Base-by-base conservation (phyloP, 352 stramenopile species). In the Globisporangium spiculum region DNA sequence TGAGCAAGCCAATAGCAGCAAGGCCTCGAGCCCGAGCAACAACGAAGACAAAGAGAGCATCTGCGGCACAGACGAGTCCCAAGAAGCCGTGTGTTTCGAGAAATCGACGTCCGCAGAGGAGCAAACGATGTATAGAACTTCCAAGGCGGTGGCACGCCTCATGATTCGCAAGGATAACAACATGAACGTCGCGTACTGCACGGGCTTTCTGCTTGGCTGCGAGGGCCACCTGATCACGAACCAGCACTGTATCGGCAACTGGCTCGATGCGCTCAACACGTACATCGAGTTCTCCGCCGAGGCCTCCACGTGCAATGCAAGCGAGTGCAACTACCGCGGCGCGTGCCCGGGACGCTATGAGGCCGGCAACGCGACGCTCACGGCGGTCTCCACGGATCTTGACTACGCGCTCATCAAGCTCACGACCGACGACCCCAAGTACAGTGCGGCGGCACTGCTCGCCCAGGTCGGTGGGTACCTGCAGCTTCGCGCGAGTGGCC, bases 221-320 rank as follows among this genome's bases (percentile, higher is more conserved):
- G 83, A 90, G 14, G 86, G 84, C 16, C 84, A 94, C 68, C 53
- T 94, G 61, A 71, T 94, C 63, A 94, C 86, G 14, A 94, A 94
- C 75, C 73, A 94, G 59, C 86, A 94, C 66, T 94, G 86, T 61
- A 91, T 94, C 22, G 50, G 75, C 24, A 71, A 82, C 30, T 80
- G 68, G 57, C 70, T 87, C 64, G 84, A 94, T 59, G 86, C 86
- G 16, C 65, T 83, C 41, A 91, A 91, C 63, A 92, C 84, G 4
- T 77, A 77, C 27, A 68, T 86, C 58, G 86, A 94, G 65, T 91
- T 94, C 65, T 79, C 84, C 12, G 84, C 86, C 3, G 73, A 94
- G 69, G 75, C 81, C 3, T 54, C 65, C 27, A 75, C 77, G 50
- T 93, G 86, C 55, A 58, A 60, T 27, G 16, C 55, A 0, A 65